Base-by-base conservation (phyloP, 257 asterid genomes). In the Fraxinus americana region DNA sequence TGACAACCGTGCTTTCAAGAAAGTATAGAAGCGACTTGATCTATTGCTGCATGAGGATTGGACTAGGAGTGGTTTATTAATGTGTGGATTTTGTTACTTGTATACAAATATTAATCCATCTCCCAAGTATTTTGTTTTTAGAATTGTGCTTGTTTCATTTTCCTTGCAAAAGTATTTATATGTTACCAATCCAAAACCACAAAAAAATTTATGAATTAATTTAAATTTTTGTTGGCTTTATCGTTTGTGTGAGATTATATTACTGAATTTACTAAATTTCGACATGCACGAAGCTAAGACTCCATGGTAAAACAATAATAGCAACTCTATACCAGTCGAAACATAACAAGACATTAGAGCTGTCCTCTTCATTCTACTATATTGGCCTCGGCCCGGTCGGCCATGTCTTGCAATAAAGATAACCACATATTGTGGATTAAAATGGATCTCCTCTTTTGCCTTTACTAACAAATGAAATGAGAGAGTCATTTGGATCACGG, bases 401-500 rank as follows among this genome's bases (percentile, higher is more conserved):
- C 41, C 2, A 1, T 29, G 34, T 71, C 34, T 78, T 77, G 19
- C 78, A 71, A 52, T 71, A 39, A 67, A 36, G 45, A 74, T 41
- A 70, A 48, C 63, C 75, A 43, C 50, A 32, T 30, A 11, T 39
- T 69, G 45, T 25, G 35, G 76, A 80, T 68, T 54, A 54, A 54
- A 9, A 69, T 39, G 76, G 78, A 77, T 74, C 75, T 65, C 27
- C 21, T 1, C 30, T 41, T 70, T 70, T 45, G 72, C 50, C 52
- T 75, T 71, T 74, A 66, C 36, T 34, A 57, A 72, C 16, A 14
- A 70, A 63, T 61, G 71, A 74, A 36, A 65, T 70, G 50, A 57
- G 70, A 68, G 21, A 57, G 57, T 27, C 57, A 71, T 68, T 77
- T 57, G 10, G 67, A 54, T 85, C 89, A 81, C 89, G 86, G 85